phyloP scores from a whole-genome alignment of 2,329 filamentous ascomycete species.

The Monilinia aucupariae region DNA sequence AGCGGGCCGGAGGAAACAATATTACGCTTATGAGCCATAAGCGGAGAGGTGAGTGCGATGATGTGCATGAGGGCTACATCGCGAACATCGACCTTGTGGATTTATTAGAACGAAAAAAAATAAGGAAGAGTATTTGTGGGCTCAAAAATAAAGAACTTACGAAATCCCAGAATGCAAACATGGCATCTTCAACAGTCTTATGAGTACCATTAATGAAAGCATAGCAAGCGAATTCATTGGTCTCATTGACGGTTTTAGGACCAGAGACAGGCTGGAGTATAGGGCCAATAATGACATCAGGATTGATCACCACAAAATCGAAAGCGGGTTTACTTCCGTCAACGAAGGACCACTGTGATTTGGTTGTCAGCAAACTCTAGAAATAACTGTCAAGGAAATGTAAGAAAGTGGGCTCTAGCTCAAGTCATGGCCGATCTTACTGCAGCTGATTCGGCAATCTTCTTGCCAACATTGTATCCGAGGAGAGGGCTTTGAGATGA shows the following conservation, averaged over 20 bases:
- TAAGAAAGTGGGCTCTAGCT: background rate
- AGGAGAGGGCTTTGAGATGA: conserved; percentile 38
- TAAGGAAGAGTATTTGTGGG: background rate
- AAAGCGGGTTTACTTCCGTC: conserved; percentile 48
- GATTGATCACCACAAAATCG: conserved; percentile 54
- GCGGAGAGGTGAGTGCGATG: conserved; percentile 47
- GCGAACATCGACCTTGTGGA: conserved; percentile 41
- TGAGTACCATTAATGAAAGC: conserved; percentile 47
- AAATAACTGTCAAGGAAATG: background rate
- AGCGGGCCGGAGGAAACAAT: conserved; percentile 52
- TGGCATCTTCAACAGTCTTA: conserved; percentile 31
- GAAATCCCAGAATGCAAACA: conserved; percentile 22
- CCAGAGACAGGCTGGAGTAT: conserved; percentile 55
- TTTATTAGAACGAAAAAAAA: background rate
- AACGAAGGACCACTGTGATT: conserved; percentile 49
- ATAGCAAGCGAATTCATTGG: conserved; percentile 52
- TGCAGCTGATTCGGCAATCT: conserved; percentile 58
- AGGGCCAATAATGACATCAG: conserved; percentile 57
- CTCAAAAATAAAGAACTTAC: conserved; percentile 24
- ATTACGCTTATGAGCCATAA: conserved; percentile 55
- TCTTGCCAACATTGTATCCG: conserved; percentile 42
- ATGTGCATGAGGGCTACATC: conserved; percentile 59
- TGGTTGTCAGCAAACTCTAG: background rate
- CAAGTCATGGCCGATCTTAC: background rate
- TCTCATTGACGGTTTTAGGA: conserved; percentile 61